A percentile compares a stretch with the other conserved stretches of the same genome.
These are phyloP conservation scores for Trapa incisa DNA, from an alignment of 345 rosid species.

Conservation along the genomic window DNA sequence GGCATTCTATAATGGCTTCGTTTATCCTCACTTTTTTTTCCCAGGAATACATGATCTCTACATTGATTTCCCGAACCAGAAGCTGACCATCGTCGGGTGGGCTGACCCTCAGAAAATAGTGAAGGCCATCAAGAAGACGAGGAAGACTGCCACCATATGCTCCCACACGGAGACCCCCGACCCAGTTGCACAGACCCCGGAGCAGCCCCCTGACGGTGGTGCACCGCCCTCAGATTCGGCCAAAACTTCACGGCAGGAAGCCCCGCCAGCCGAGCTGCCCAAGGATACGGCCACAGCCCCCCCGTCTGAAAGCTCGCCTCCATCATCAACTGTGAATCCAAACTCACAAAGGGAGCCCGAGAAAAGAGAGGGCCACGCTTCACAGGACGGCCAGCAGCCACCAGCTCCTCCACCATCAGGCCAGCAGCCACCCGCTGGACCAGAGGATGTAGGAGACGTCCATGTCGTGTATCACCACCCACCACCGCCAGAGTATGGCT, in stretches of 20 bases:
- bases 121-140: conserved; percentile 53
- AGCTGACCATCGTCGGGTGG: conserved; percentile 57
- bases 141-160: conserved; percentile 52
- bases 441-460: neutral
- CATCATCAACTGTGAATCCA: neutral
- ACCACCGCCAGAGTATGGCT: neutral
- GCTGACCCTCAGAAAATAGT: conserved; percentile 55
- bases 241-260: conserved; percentile 26
- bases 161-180: conserved; percentile 36
- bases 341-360: neutral
- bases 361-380: neutral
- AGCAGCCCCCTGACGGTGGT: conserved; percentile 19
- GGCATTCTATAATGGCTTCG: neutral
- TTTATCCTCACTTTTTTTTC: neutral
- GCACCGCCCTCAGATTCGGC: conserved; percentile 25
- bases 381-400: neutral
- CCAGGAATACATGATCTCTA: conserved; percentile 55
- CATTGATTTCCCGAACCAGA: conserved; percentile 54
- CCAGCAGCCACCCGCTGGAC: neutral
- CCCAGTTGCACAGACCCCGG: conserved; percentile 22
- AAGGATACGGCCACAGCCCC: neutral
- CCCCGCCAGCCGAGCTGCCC: conserved; percentile 30
- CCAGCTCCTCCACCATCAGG: neutral
- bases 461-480: neutral
- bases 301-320: neutral